Conservation (phyloP, 352 stramenopile genomes). For the Globisporangium sylvaticum region DNA sequence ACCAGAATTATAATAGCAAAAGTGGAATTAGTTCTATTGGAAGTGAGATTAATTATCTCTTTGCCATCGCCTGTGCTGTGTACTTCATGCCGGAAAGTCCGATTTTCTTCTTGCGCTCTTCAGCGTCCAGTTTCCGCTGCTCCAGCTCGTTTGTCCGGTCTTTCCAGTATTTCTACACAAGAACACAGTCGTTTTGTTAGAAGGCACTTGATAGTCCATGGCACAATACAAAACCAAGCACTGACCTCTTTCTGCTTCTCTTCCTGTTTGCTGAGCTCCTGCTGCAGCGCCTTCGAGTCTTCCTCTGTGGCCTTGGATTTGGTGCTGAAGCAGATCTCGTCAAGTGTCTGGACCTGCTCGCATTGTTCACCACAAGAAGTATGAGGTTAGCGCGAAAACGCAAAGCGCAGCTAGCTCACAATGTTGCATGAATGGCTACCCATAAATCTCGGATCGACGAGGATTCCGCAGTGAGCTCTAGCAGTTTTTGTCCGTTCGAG, state of each 20-base stretch:
- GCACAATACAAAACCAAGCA: not conserved
- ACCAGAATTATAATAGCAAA: not conserved
- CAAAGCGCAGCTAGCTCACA: not conserved
- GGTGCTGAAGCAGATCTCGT: slow-evolving; percentile 41
- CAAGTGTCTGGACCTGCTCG: slow-evolving; percentile 44
- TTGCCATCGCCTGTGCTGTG: slow-evolving; percentile 44
- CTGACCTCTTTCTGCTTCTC: slow-evolving; percentile 60
- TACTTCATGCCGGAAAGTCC: slow-evolving; percentile 74
- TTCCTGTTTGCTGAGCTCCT: slow-evolving; percentile 50
- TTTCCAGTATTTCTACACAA: slow-evolving; percentile 63
- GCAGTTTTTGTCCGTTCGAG: slow-evolving; percentile 52
- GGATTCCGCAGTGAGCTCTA: slow-evolving; percentile 49
- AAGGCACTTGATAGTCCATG: not conserved
- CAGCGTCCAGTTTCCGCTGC: slow-evolving; percentile 50
- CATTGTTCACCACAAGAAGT: not conserved
- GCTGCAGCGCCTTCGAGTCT: slow-evolving; percentile 38
- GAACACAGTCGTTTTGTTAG: not conserved
- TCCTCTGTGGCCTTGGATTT: slow-evolving; percentile 13
- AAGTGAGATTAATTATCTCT: slow-evolving; percentile 9
- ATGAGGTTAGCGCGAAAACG: not conserved
- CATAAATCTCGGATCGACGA: slow-evolving; percentile 49
- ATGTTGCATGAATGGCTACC: slow-evolving; percentile 15
- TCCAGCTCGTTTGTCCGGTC: slow-evolving; percentile 59
- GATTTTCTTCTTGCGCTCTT: slow-evolving; percentile 76
- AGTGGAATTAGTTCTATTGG: not conserved